Percentiles rank a stretch among this genome's conserved stretches.
Evolutionary conservation across 2,329 filamentous ascomycete genomes (phyloP).

Genomic region (Alternaria solani): DNA sequence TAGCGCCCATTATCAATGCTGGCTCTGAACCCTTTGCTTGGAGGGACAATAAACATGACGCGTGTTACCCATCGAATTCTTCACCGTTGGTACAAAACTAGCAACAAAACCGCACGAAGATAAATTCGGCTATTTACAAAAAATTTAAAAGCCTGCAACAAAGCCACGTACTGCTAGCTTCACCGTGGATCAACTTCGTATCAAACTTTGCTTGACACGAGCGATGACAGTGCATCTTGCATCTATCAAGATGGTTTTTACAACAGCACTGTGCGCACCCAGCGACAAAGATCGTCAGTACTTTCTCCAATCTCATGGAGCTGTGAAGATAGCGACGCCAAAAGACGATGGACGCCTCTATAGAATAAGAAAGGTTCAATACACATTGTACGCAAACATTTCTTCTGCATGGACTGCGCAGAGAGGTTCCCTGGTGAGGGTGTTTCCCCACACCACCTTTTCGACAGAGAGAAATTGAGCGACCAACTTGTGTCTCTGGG

Average conservation of each 20-base stretch:
- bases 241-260: not conserved
- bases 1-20: not conserved
- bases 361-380: not conserved
- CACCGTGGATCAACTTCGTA: not conserved
- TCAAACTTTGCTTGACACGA: not conserved
- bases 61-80: not conserved
- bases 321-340: not conserved
- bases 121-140: not conserved
- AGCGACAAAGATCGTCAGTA: not conserved
- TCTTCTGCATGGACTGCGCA: not conserved
- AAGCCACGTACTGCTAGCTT: not conserved
- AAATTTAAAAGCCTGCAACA: not conserved
- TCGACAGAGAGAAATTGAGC: not conserved
- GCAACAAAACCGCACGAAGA: not conserved
- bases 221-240: not conserved
- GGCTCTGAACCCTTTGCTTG: not conserved
- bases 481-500: not conserved
- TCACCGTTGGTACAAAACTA: not conserved
- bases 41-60: not conserved
- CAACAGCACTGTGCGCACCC: not conserved
- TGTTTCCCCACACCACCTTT: not conserved
- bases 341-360: not conserved
- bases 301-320: not conserved
- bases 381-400: not conserved
- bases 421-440: not conserved